Conservation (phyloP, 2,329 filamentous ascomycete species). For the Verticillium klebahnii region DNA sequence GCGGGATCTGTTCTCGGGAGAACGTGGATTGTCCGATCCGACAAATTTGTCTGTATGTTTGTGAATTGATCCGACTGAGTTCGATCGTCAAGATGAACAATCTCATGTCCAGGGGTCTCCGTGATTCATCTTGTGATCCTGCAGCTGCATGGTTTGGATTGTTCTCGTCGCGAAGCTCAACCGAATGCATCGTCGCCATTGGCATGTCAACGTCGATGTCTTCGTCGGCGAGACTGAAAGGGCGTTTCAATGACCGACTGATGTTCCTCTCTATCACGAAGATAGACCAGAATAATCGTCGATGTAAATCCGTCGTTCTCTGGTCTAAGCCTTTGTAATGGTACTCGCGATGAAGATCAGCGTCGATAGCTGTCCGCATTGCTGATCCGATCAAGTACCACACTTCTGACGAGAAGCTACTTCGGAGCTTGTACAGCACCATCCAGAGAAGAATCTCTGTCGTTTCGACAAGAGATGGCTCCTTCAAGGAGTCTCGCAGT, state of each 20-base stretch:
- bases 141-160: slow-evolving; percentile 1
- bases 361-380: background rate
- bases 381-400: background rate
- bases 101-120: slow-evolving; percentile 23
- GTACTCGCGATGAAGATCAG: background rate
- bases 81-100: slow-evolving; percentile 31
- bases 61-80: slow-evolving; percentile 33
- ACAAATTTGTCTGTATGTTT: slow-evolving; percentile 25
- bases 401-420: background rate
- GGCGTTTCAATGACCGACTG: slow-evolving; percentile 32
- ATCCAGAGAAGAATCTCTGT: background rate
- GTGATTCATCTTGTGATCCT: background rate
- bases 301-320: background rate
- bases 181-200: slow-evolving; percentile 16
- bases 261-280: slow-evolving; percentile 38
- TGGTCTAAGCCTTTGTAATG: background rate
- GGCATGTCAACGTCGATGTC: slow-evolving; percentile 31
- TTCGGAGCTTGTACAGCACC: background rate
- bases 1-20: background rate
- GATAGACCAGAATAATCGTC: slow-evolving; percentile 37
- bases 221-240: slow-evolving; percentile 32
- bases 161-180: too few species aligned
- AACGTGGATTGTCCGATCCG: background rate
- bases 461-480: background rate
- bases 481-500: background rate